phyloP scores from a whole-genome alignment of 2,329 filamentous ascomycete genomes.

The Paraphoma sp. region DNA sequence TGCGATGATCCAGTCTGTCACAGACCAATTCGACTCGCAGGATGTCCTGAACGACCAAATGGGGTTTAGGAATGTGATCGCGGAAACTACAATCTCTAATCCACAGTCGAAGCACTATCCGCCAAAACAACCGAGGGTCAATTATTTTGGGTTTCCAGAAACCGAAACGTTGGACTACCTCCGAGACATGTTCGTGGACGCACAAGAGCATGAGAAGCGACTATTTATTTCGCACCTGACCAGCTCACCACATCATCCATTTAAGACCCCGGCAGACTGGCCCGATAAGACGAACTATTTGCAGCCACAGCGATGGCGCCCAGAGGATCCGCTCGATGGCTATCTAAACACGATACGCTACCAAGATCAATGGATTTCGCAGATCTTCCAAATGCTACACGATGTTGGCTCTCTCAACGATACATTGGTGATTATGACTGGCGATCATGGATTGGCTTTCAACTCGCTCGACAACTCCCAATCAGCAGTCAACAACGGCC shows the following conservation, averaged over 20 bases:
- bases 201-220: slow-evolving; percentile 11
- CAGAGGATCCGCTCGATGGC: slow-evolving; percentile 16
- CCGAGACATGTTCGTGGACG: slow-evolving; percentile 21
- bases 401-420: slow-evolving; percentile 19
- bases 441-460: slow-evolving; percentile 23
- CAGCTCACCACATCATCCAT: slow-evolving; percentile 23
- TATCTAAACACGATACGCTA: slow-evolving; percentile 26
- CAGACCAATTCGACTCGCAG: slow-evolving; percentile 22
- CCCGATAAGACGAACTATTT: slow-evolving; percentile 10
- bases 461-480: slow-evolving; percentile 19
- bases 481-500: slow-evolving; percentile 21
- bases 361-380: slow-evolving; percentile 22
- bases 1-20: slow-evolving; percentile 17
- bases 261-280: slow-evolving; percentile 20
- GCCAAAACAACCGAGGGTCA: slow-evolving; percentile 19
- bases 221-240: slow-evolving; percentile 22
- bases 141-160: slow-evolving; percentile 24
- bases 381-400: slow-evolving; percentile 23
- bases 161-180: slow-evolving; percentile 20
- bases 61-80: slow-evolving; percentile 17
- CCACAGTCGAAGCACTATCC: slow-evolving; percentile 20
- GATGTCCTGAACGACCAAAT: slow-evolving; percentile 19
- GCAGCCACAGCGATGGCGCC: slow-evolving; percentile 17
- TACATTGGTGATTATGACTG: slow-evolving; percentile 21
- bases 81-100: slow-evolving; percentile 17